Conservation (phyloP, 1,139 yeast genomes). For the Eremothecium cymbalariae region DNA sequence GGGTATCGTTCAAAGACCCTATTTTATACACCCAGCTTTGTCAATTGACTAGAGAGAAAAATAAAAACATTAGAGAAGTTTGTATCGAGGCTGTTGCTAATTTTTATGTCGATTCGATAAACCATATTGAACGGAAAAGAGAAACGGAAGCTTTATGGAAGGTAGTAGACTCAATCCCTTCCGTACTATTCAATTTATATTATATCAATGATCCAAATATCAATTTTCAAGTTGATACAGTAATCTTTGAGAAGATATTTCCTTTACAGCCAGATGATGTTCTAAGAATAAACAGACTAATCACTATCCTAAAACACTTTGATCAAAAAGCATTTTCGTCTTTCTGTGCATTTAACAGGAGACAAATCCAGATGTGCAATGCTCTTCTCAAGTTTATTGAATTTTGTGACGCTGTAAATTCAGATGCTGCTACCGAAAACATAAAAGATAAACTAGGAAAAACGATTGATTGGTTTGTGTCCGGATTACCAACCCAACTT, state of each 20-base stretch:
- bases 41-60: conserved; percentile 64
- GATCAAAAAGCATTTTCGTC: conserved; percentile 55
- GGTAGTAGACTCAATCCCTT: conserved; percentile 53
- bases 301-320: conserved; percentile 42
- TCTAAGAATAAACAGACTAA: conserved; percentile 46
- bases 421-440: conserved; percentile 28
- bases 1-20: conserved; percentile 40
- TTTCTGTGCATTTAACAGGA: conserved; percentile 56
- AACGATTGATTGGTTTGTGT: conserved; percentile 57
- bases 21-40: conserved; percentile 47
- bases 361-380: conserved; percentile 53
- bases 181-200: conserved; percentile 53
- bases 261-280: conserved; percentile 44
- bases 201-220: conserved; percentile 69
- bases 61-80: conserved; percentile 53
- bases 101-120: conserved; percentile 37
- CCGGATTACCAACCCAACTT: conserved; percentile 46
- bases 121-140: conserved; percentile 16
- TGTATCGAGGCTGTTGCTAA: conserved; percentile 51
- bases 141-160: conserved; percentile 33
- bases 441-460: conserved; percentile 40
- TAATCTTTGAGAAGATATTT: conserved; percentile 51
- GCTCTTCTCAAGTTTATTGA: conserved; percentile 32
- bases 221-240: conserved; percentile 58
- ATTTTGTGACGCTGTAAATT: conserved; percentile 31